These are phyloP conservation scores for Debaryomyces tyrocola DNA, from an alignment of 805 yeast species.

Conservation along the genomic window DNA sequence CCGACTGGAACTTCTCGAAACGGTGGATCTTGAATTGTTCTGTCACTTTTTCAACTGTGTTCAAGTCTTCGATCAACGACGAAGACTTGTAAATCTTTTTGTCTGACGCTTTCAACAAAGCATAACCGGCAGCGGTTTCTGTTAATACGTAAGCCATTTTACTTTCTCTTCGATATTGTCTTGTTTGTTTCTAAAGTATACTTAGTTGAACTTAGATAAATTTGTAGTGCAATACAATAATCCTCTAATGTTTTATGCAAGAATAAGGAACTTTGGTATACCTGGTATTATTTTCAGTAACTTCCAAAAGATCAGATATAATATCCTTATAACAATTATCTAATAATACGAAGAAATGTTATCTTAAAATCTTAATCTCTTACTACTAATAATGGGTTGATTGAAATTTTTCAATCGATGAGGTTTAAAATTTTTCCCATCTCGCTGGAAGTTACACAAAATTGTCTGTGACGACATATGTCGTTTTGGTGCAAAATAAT, in stretches of 20 bases:
- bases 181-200: not conserved
- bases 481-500: not conserved
- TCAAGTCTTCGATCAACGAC: conserved; percentile 69
- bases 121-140: conserved; percentile 99
- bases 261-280: not conserved
- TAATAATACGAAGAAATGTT: not conserved
- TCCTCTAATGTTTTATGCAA: not conserved
- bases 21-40: conserved; percentile 92
- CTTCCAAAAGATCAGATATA: not conserved
- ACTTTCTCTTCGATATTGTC: not conserved
- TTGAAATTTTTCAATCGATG: conserved; percentile 10
- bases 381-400: not conserved
- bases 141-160: conserved; percentile 85
- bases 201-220: not conserved
- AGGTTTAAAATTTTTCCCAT: conserved; percentile 9
- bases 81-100: conserved; percentile 91
- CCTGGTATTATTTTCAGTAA: no score
- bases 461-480: not conserved
- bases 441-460: conserved; percentile 6
- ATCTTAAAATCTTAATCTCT: conserved; percentile 1
- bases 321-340: conserved; percentile 1
- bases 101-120: conserved; percentile 95
- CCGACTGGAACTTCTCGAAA: conserved; percentile 90
- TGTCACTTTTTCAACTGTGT: conserved; percentile 80
- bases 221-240: not conserved